Conservation (phyloP, 768 basidiomycete genomes). For the Termitomyces sp. region DNA sequence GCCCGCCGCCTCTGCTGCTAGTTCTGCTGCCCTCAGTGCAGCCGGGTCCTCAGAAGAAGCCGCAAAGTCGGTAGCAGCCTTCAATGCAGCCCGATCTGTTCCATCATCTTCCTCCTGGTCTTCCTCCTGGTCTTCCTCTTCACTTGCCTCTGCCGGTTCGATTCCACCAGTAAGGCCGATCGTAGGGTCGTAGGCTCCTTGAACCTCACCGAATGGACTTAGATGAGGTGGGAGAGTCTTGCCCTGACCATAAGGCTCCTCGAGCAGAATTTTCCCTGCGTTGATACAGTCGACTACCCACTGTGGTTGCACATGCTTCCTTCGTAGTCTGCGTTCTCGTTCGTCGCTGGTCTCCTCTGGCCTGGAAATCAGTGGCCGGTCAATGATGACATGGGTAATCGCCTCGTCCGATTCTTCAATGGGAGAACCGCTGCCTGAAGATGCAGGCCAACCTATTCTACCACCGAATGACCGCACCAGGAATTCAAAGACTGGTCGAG, state of each 20-base stretch:
- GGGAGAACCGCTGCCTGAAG: slow-evolving; percentile 80
- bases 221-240: slow-evolving; percentile 88
- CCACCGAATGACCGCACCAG: slow-evolving; percentile 90
- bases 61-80: slow-evolving; percentile 27
- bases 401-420: slow-evolving; percentile 72
- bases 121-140: slow-evolving; percentile 28
- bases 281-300: slow-evolving; percentile 98
- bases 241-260: slow-evolving; percentile 85
- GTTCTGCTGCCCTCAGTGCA: slow-evolving; percentile 79
- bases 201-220: slow-evolving; percentile 87
- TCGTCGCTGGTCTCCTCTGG: slow-evolving; percentile 51
- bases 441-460: slow-evolving; percentile 82
- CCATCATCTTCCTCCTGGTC: slow-evolving; percentile 24
- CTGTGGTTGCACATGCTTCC: slow-evolving; percentile 94
- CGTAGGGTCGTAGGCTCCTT: slow-evolving; percentile 73
- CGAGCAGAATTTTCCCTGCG: slow-evolving; percentile 75
- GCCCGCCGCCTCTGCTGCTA: slow-evolving; percentile 88
- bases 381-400: slow-evolving; percentile 95
- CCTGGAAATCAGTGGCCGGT: slow-evolving; percentile 65
- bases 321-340: slow-evolving; percentile 56
- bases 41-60: slow-evolving; percentile 52
- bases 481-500: slow-evolving; percentile 92
- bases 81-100: slow-evolving; percentile 25
- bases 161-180: slow-evolving; percentile 31
- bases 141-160: slow-evolving; percentile 28